Conservation (phyloP, 2,329 filamentous ascomycete genomes). For the Pestalotiopsis sp. region DNA sequence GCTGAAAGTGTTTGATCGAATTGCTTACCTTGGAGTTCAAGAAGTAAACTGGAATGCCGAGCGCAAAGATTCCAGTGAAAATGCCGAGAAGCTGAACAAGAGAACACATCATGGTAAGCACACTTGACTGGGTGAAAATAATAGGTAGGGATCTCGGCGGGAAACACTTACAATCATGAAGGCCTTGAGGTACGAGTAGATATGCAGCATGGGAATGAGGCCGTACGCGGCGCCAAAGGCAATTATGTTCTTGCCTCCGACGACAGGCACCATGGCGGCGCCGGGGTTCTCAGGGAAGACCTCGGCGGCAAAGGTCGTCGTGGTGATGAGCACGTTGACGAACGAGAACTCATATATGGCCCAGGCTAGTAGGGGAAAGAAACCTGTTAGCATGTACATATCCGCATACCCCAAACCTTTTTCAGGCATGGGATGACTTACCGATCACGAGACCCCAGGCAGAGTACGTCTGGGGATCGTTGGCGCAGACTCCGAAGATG, state of each 20-base stretch:
- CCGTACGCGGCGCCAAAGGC: conserved; percentile 34
- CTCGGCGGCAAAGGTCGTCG: conserved; percentile 36
- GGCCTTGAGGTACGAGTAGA: conserved; percentile 18
- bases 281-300: conserved; percentile 35
- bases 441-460: conserved; percentile 11
- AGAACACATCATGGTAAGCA: neutral
- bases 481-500: conserved; percentile 21
- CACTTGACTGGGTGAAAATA: neutral
- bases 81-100: conserved; percentile 18
- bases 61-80: conserved; percentile 21
- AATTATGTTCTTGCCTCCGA: conserved; percentile 36
- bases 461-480: conserved; percentile 16
- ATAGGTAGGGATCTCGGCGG: neutral
- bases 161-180: conserved; percentile 16
- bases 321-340: conserved; percentile 28
- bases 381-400: conserved; percentile 7
- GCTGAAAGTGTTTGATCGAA: neutral
- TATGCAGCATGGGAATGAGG: conserved; percentile 32
- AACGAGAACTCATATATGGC: conserved; percentile 30
- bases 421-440: neutral
- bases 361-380: conserved; percentile 31
- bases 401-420: neutral
- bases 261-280: conserved; percentile 34
- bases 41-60: conserved; percentile 24
- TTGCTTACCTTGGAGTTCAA: conserved; percentile 18